These are phyloP conservation scores for Cercospora brassicicola DNA, from an alignment of 2,329 filamentous ascomycete genomes.

Conservation along the genomic window DNA sequence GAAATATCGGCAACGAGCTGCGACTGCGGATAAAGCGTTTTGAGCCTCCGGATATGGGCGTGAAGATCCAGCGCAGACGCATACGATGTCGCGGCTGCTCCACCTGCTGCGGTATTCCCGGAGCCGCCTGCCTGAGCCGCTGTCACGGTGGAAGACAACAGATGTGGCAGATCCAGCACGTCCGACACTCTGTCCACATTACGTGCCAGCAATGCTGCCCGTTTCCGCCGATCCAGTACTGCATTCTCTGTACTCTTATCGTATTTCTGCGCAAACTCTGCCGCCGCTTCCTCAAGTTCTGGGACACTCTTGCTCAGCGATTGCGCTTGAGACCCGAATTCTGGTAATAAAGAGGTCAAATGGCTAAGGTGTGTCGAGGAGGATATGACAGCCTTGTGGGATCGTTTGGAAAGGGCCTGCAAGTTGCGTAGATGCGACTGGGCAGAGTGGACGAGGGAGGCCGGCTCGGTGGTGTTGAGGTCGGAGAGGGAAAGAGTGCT, in stretches of 20 bases:
- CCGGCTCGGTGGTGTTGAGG: slow-evolving; percentile 72
- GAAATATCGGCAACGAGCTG: slow-evolving; percentile 71
- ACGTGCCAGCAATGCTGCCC: slow-evolving; percentile 75
- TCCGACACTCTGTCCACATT: slow-evolving; percentile 90
- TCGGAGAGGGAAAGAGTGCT: slow-evolving; percentile 73
- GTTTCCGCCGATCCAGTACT: slow-evolving; percentile 70
- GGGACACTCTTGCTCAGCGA: slow-evolving; percentile 73
- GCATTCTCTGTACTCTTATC: slow-evolving; percentile 65
- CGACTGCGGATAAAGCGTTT: slow-evolving; percentile 78
- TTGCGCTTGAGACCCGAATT: slow-evolving; percentile 63
- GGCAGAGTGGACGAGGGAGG: slow-evolving; percentile 74
- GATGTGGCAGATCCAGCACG: slow-evolving; percentile 81
- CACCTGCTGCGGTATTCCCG: slow-evolving; percentile 50
- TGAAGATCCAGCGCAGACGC: slow-evolving; percentile 87
- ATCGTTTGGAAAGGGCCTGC: slow-evolving; percentile 84
- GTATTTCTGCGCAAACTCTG: slow-evolving; percentile 80
- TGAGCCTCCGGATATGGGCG: slow-evolving; percentile 85
- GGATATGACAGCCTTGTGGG: slow-evolving; percentile 78
- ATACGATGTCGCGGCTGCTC: slow-evolving; percentile 59
- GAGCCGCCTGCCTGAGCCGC: slow-evolving; percentile 50
- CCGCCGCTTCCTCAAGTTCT: slow-evolving; percentile 72
- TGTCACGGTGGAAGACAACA: slow-evolving; percentile 76
- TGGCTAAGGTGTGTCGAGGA: slow-evolving; percentile 77
- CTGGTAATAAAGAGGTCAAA: slow-evolving; percentile 69
- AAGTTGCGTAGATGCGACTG: slow-evolving; percentile 80